Evolutionary conservation across 345 rosid species (phyloP), one percentile per base, ranked within the genome.

Genomic region (Murraya koenigii): DNA sequence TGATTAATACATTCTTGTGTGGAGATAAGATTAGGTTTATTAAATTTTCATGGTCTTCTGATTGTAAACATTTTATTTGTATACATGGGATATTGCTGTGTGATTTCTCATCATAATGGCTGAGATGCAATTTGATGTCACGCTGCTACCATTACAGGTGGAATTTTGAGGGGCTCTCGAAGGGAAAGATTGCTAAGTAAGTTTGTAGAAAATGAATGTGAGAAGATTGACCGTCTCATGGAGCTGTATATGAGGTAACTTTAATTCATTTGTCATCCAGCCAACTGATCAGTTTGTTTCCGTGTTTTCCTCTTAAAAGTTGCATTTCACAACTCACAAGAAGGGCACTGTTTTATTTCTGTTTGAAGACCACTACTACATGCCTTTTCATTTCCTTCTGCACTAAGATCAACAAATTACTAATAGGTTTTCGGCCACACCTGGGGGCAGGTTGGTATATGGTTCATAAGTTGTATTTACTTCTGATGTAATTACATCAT

Each of bases 151-250:
- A 61, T 75, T 77, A 47, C 83, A 96, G 99, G 90, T 85, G 97
- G 98, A 49, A 91, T 96, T 83, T 83, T 89, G 72, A 88, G 99
- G 86, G 99, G 98, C 58, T 85, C 97, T 49, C 89, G 97, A 82
- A 94, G 97, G 86, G 98, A 94, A 52, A 91, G 99, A 75, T 79
- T 94, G 82, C 83, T 96, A 67, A 87, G 97, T 84, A 96, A 96
- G 79, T 96, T 94, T 72, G 95, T 96, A 61, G 99, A 96, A 85
- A 96, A 83, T 74, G 99, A 96, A 75, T 94, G 81, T 80, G 99
- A 96, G 89, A 96, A 96, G 91, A 96, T 96, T 80, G 99, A 93
- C 82, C 94, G 97, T 52, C 95, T 96, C 62, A 90, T 96, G 94
- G 99, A 96, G 80, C 90, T 94, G 58, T 96, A 89, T 78, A 78